A percentile compares a stretch with the other conserved stretches of the same genome.
Evolutionary conservation across 2,329 filamentous ascomycete species (phyloP).

Genomic region (Amauroascus niger): DNA sequence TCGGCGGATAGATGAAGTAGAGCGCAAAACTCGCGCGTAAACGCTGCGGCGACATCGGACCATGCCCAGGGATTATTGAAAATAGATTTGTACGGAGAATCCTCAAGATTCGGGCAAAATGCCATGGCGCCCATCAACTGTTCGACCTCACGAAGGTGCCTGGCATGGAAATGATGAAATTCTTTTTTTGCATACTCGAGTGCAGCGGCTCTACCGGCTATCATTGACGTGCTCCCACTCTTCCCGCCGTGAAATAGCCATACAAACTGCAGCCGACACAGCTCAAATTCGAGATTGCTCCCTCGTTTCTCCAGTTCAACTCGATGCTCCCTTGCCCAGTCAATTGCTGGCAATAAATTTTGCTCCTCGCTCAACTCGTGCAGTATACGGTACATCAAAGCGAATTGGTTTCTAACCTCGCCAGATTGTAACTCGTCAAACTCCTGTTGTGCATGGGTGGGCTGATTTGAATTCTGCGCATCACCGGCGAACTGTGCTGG

Average conservation of each 20-base stretch:
- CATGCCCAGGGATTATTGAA: conserved; percentile 71
- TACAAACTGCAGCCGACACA: conserved; percentile 80
- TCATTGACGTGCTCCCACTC: conserved; percentile 13
- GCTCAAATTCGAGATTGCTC: conserved; percentile 90
- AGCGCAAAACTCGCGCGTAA: conserved; percentile 90
- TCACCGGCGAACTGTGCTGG: conserved; percentile 25
- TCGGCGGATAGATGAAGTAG: conserved; percentile 81
- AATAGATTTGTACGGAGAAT: conserved; percentile 67
- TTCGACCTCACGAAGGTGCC: conserved; percentile 70
- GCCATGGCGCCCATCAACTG: conserved; percentile 72
- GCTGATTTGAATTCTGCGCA: conserved; percentile 28
- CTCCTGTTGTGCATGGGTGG: conserved; percentile 39
- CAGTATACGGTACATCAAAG: conserved; percentile 83
- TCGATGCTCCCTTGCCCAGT: conserved; percentile 69
- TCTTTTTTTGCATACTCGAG: conserved; percentile 64
- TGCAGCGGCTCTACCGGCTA: conserved; percentile 42
- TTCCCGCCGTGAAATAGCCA: conserved; percentile 66
- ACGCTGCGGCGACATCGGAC: conserved; percentile 73
- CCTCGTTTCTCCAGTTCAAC: conserved; percentile 64
- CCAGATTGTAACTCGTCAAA: conserved; percentile 52
- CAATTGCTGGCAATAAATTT: conserved; percentile 73
- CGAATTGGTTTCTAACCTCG: conserved; percentile 69
- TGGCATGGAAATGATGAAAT: conserved; percentile 62
- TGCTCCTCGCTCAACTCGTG: conserved; percentile 59
- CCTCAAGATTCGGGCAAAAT: conserved; percentile 61